Base-by-base conservation (phyloP, 2,329 filamentous ascomycete genomes). In the Peltaster fructicola region DNA sequence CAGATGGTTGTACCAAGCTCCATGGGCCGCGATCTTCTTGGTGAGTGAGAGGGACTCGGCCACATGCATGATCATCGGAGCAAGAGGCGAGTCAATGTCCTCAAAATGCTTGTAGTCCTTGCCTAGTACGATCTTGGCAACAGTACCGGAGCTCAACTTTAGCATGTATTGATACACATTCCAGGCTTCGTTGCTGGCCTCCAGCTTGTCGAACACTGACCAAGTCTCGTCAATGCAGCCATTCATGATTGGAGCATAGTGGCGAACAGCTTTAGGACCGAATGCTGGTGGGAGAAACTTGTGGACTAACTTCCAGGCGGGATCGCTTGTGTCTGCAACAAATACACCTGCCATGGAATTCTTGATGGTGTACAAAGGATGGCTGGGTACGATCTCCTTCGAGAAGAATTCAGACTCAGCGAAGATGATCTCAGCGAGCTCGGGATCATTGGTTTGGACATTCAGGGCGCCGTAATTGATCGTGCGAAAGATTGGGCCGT, bases 261-360 rank as follows among this genome's bases (percentile, higher is more conserved):
- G 68, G 1, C 61, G 52, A 4, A 73, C 65, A 0, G 68, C 68
- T 38, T 67, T 69, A 15, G 67, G 66, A 0, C 59, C 58, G 7
- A 73, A 48, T 0, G 64, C 61, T 0, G 68, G 66, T 0, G 68
- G 65, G 1, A 73, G 35, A 43, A 71, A 73, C 40, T 73, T 73
- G 51, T 73, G 69, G 0, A 61, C 57, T 0, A 57, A 26, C 20
- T 40, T 47, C 59, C 60, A 68, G 27, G 58, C 52, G 9, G 56
- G 50, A 0, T 56, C 59, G 11, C 63, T 52, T 1, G 63, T 67
- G 35, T 68, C 63, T 3, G 34, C 35, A 4, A 48, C 22, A 30
- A 51, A 51, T 1, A 52, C 31, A 15, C 38, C 39, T 5, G 46
- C 46, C 10, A 35, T 30, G 5, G 43, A 30, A 11, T 45, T 31